A percentile compares a stretch with the other conserved stretches of the same genome.
phyloP scores from a whole-genome alignment of 2,329 filamentous ascomycete genomes.

The Colletotrichum siamense region DNA sequence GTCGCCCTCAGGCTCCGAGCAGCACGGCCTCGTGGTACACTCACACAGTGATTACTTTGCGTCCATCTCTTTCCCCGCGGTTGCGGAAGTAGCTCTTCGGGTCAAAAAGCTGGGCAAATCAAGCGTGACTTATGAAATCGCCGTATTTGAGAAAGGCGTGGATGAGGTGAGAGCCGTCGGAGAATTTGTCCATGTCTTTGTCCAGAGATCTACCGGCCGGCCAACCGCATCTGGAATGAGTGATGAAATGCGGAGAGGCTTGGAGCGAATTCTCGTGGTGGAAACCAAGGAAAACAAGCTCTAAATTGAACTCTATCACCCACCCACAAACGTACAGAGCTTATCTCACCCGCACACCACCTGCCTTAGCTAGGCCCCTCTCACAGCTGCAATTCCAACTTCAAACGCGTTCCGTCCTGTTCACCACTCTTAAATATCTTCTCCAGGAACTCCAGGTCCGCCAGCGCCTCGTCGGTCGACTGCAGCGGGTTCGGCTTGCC shows the following conservation, averaged over 20 bases:
- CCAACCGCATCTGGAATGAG: slow-evolving; percentile 73
- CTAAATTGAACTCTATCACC: slow-evolving; percentile 17
- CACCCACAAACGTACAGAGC: not conserved
- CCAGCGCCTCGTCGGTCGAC: slow-evolving; percentile 62
- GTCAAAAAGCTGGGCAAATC: slow-evolving; percentile 85
- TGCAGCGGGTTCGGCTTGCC: slow-evolving; percentile 57
- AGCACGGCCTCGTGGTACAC: slow-evolving; percentile 85
- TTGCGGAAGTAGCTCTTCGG: slow-evolving; percentile 81
- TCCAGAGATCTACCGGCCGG: slow-evolving; percentile 74
- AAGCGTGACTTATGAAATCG: slow-evolving; percentile 90
- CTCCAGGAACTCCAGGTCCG: slow-evolving; percentile 65
- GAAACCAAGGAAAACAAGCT: slow-evolving; percentile 15
- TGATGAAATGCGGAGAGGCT: slow-evolving; percentile 58
- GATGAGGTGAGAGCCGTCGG: slow-evolving; percentile 83
- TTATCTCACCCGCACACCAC: not conserved
- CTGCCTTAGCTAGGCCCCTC: not conserved
- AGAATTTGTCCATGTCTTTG: slow-evolving; percentile 87
- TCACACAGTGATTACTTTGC: slow-evolving; percentile 87
- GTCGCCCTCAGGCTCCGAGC: slow-evolving; percentile 70
- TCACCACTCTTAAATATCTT: slow-evolving; percentile 55
- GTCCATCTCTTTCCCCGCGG: slow-evolving; percentile 79
- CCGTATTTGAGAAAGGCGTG: slow-evolving; percentile 78
- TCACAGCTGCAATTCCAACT: slow-evolving; percentile 41
- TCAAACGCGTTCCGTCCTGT: slow-evolving; percentile 42
- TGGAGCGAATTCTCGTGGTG: slow-evolving; percentile 54